These are phyloP conservation scores for Claviceps spartinae DNA, from an alignment of 2,329 filamentous ascomycete species.

Conservation along the genomic window DNA sequence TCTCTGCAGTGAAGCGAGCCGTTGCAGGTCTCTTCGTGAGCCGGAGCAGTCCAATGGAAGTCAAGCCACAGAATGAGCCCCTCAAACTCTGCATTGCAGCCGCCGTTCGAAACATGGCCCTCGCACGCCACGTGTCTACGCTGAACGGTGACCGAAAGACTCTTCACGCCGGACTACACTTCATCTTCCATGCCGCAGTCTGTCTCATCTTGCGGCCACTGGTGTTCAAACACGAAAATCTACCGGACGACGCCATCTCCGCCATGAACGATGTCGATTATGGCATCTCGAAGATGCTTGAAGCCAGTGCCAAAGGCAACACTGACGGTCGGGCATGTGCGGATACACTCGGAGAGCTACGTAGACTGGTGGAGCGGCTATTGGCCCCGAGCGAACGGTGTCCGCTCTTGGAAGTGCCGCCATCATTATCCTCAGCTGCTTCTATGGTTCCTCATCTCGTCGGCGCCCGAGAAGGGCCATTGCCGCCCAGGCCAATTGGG, in stretches of 20 bases:
- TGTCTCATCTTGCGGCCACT: slow-evolving; percentile 33
- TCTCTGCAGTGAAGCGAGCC: slow-evolving; percentile 32
- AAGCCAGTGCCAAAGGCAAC: slow-evolving; percentile 24
- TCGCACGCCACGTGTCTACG: slow-evolving; percentile 27
- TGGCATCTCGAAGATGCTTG: slow-evolving; percentile 27
- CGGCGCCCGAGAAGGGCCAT: slow-evolving; percentile 10
- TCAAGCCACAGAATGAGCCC: slow-evolving; percentile 13
- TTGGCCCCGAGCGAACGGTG: slow-evolving; percentile 10
- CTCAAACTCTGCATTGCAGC: slow-evolving; percentile 28
- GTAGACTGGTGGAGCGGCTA: slow-evolving; percentile 22
- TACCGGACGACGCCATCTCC: slow-evolving; percentile 11
- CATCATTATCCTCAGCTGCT: slow-evolving; percentile 7
- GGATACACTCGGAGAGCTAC: slow-evolving; percentile 25
- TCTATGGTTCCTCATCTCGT: slow-evolving; percentile 12
- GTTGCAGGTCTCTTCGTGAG: slow-evolving; percentile 27
- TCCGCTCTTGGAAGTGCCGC: slow-evolving; percentile 9
- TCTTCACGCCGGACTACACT: slow-evolving; percentile 31
- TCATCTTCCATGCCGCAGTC: slow-evolving; percentile 36
- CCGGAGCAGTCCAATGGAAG: slow-evolving; percentile 12
- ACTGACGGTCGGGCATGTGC: slow-evolving; percentile 25
- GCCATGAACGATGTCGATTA: slow-evolving; percentile 23
- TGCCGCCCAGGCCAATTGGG: slow-evolving; percentile 16
- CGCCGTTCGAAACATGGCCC: slow-evolving; percentile 30
- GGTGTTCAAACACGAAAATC: slow-evolving; percentile 16
- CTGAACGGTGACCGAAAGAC: slow-evolving; percentile 25